Evolutionary conservation across 768 basidiomycete genomes (phyloP), one percentile per base, ranked within the genome.

Genomic region (Harrya chromipes): DNA sequence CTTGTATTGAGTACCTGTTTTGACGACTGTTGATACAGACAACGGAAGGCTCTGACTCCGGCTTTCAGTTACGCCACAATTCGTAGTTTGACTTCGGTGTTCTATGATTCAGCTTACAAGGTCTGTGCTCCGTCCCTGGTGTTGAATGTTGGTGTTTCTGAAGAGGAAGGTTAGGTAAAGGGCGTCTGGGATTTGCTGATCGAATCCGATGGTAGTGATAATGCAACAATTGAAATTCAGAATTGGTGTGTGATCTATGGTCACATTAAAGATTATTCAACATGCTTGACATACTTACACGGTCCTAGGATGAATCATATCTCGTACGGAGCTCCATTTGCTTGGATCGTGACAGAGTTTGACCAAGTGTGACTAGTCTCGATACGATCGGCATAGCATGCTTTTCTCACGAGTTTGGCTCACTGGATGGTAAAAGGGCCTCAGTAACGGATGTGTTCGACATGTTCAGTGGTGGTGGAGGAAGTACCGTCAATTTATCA

Each of bases 361-460:
- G 12, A 41, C 6, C 10, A 2, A 13, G 16, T 13, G 40, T 16
- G n/a, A 16, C 2, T 42, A 75, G 74, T 2, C 63, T 78, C 4
- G 77, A 78, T 54, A 70, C 65, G 40, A 69, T 76, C 42, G 74
- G 77, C 10, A 70, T 74, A 40, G 73, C 73, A 4, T 71, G 76
- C 0, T 75, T 78, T 56, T 70, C 73, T 6, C 72, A 76, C 57
- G 67, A 76, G 53, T 78, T 78, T 50, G 68, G 69, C 9, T 59
- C 73, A 0, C 63, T 78, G 16, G 65, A 70, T 2, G 74, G 75
- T 13, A 66, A 71, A 48, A 34, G 19, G 4, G 43, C 62, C 7
- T 40, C 60, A 0, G 67, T 71, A 9, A 56, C 60, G 3, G 54
- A 54, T 6, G 47, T 58, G 0, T 63, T 72, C 40, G 66, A 69